phyloP scores from a whole-genome alignment of 208 protist species.

The Polymyxa betae region DNA sequence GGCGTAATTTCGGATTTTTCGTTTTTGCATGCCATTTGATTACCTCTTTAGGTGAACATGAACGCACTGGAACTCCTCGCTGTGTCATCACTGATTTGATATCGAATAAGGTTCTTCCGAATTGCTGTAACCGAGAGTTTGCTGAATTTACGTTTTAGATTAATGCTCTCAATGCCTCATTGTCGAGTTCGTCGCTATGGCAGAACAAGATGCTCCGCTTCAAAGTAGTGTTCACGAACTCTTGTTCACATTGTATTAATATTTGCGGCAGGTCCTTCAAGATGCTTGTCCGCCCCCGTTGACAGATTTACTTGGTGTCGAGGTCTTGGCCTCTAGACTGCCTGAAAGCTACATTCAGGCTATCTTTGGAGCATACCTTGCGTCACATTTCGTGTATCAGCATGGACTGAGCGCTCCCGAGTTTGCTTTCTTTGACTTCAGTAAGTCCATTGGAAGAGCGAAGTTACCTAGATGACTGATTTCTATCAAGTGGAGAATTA shows the following conservation, averaged over 20 bases:
- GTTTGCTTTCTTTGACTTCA: conserved; percentile 56
- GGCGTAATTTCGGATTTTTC: too few species aligned
- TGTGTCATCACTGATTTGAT: conserved; percentile 36
- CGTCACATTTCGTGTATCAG: conserved; percentile 41
- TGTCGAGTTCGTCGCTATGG: conserved; percentile 27
- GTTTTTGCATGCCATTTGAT: too few species aligned
- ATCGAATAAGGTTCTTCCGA: background rate
- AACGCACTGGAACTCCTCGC: background rate
- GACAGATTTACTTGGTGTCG: background rate
- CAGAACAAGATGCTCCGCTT: background rate
- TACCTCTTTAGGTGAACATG: background rate
- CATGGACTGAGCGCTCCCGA: conserved; percentile 36
- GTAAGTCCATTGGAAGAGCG: background rate
- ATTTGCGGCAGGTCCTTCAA: background rate
- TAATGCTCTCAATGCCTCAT: conserved; percentile 19
- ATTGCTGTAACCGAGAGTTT: background rate
- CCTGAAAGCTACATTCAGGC: conserved; percentile 21
- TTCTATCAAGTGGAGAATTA: conserved; percentile 34
- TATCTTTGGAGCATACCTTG: conserved; percentile 40
- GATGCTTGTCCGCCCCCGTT: conserved; percentile 12
- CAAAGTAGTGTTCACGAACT: background rate
- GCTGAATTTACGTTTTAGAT: background rate
- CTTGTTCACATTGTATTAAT: background rate
- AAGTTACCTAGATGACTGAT: background rate
- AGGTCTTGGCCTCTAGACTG: background rate